These are phyloP conservation scores for Miscanthus lutarioriparius DNA, from an alignment of 176 grass and related monocot genomes.

Conservation along the genomic window DNA sequence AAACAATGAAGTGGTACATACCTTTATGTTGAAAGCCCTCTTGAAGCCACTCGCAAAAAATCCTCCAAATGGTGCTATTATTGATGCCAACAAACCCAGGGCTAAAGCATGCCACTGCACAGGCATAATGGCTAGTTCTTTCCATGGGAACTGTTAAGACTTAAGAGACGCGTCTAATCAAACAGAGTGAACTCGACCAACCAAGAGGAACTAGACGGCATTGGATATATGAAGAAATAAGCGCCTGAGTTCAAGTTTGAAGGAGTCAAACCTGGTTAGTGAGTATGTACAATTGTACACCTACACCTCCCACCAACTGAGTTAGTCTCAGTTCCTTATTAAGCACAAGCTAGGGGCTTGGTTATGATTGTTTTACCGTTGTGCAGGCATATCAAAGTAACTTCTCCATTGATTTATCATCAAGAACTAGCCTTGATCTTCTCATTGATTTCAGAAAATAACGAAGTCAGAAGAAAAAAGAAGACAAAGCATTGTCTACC, in stretches of 20 bases:
- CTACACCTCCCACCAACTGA: background rate
- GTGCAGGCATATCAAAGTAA: too few relatives aligned
- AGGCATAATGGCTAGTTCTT: slow-evolving; percentile 80
- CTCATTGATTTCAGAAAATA: background rate
- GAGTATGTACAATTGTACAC: background rate
- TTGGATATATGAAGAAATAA: background rate
- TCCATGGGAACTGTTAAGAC: slow-evolving; percentile 73
- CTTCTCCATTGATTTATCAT: too few relatives aligned
- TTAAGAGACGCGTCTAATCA: slow-evolving; percentile 40
- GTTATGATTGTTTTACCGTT: background rate
- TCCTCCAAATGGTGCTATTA: slow-evolving; percentile 99
- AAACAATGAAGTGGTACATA: slow-evolving; percentile 32
- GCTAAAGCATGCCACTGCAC: slow-evolving; percentile 98
- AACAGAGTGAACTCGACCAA: background rate
- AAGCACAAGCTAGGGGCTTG: background rate
- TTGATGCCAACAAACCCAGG: slow-evolving; percentile 96
- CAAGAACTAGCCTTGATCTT: too few relatives aligned
- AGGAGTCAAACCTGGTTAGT: background rate
- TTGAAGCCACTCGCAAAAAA: slow-evolving; percentile 99
- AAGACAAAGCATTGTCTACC: background rate
- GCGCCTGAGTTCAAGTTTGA: background rate
- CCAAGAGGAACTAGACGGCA: background rate
- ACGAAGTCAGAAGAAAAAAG: background rate
- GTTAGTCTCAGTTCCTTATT: background rate
- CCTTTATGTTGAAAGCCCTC: slow-evolving; percentile 98